These are phyloP conservation scores for Cryptococcus jaspeensis DNA, from an alignment of 1,284 basidiomycete species.

Conservation along the genomic window DNA sequence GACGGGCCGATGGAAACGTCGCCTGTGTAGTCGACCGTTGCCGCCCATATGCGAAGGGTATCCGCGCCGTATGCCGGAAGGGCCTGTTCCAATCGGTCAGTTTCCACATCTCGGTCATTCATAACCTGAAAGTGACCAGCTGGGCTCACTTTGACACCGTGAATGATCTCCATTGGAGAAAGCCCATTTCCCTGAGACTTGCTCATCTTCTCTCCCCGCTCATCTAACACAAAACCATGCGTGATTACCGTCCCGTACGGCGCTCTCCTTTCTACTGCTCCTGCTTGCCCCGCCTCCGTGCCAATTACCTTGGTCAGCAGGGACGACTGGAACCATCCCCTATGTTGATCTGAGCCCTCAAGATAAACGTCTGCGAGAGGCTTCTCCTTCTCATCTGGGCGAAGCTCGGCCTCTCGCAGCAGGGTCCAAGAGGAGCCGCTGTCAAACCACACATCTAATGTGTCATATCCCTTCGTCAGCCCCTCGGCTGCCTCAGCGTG, in stretches of 20 bases:
- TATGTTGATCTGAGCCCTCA: constrained; percentile 96
- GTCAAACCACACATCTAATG: constrained; percentile 99
- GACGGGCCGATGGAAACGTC: constrained; percentile 84
- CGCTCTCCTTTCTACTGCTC: constrained; percentile 35
- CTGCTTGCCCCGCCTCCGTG: constrained; percentile 34
- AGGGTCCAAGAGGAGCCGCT: constrained; percentile 94
- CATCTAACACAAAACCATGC: constrained; percentile 95
- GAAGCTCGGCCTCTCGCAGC: constrained; percentile 51
- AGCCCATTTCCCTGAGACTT: constrained; percentile 93
- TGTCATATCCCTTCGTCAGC: constrained; percentile 82
- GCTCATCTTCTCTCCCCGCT: constrained; percentile 94
- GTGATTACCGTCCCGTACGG: constrained; percentile 86
- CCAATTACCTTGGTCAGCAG: constrained; percentile 77
- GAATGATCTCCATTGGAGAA: constrained; percentile 75
- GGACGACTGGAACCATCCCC: constrained; percentile 99
- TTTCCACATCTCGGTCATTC: too few species aligned
- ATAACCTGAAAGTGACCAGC: not conserved
- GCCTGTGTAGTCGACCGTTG: constrained; percentile 83
- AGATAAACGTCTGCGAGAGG: constrained; percentile 81
- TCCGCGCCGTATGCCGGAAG: constrained; percentile 82
- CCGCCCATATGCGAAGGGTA: constrained; percentile 85
- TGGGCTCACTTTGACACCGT: constrained; percentile 70
- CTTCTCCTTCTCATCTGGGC: constrained; percentile 25
- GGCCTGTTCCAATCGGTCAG: constrained; percentile 55
- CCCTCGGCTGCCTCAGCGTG: constrained; percentile 44